phyloP scores from a whole-genome alignment of 1,284 basidiomycete genomes.

The Ganoderma leucocontextum region DNA sequence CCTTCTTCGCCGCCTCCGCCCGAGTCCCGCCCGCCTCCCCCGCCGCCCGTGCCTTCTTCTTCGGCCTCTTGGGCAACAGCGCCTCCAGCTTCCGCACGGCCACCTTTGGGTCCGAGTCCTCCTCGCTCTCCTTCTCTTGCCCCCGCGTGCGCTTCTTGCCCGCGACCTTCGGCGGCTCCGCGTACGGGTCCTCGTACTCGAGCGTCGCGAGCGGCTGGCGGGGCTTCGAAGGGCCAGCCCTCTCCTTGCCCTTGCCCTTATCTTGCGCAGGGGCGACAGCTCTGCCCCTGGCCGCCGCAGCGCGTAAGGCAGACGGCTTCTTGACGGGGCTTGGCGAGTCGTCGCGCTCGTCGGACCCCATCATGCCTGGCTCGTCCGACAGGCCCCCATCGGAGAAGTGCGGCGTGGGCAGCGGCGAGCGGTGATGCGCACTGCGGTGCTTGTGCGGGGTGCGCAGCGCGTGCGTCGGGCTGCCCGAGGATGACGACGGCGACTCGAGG shows the following conservation, averaged over 20 bases:
- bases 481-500: slow-evolving; percentile 22
- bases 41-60: slow-evolving; percentile 18
- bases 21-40: slow-evolving; percentile 13
- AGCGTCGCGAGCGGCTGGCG: slow-evolving; percentile 26
- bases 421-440: slow-evolving; percentile 33
- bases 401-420: slow-evolving; percentile 32
- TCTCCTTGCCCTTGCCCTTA: slow-evolving; percentile 1
- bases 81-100: slow-evolving; percentile 37
- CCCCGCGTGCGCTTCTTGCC: slow-evolving; percentile 33
- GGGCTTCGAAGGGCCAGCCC: slow-evolving; percentile 15
- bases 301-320: slow-evolving; percentile 21
- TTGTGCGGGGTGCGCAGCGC: slow-evolving; percentile 35
- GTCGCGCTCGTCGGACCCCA: slow-evolving; percentile 9
- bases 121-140: slow-evolving; percentile 25
- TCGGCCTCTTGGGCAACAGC: slow-evolving; percentile 37
- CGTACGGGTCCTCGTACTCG: slow-evolving; percentile 21
- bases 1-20: slow-evolving; percentile 21
- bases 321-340: slow-evolving; percentile 29
- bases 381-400: slow-evolving; percentile 26
- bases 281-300: not conserved
- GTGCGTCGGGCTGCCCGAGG: slow-evolving; percentile 27
- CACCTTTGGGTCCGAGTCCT: slow-evolving; percentile 36
- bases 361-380: slow-evolving; percentile 22
- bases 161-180: slow-evolving; percentile 14
- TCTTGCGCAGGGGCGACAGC: not conserved